Evolutionary conservation across 2,329 filamentous ascomycete genomes (phyloP), one percentile per base, ranked within the genome.

Genomic region (Zymoseptoria brevis): DNA sequence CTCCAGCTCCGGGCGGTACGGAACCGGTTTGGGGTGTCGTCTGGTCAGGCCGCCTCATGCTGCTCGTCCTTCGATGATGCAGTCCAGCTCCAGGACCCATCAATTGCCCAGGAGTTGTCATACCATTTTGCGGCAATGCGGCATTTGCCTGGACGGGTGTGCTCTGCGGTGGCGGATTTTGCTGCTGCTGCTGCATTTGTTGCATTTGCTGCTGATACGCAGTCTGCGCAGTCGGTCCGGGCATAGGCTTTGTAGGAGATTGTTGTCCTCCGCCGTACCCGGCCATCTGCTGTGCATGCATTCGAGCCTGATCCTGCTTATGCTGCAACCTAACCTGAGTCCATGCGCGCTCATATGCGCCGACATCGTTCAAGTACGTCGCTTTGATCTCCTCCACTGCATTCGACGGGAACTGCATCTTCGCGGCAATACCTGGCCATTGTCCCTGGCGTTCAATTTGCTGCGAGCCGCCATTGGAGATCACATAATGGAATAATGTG

Each of bases 401-500:
- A 8, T 79, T 82, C 1, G 86, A 87, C 9, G 71, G 65, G 50
- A 77, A 75, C n/a, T 74, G 71, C 64, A 80, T 66, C 62, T 74
- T 72, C 22, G 84, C 66, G 1, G 89, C 86, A 57, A 96, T 79
- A 54, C 85, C 81, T 1, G 80, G 78, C 94, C 94, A 97, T 59
- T 81, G 80, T 63, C 90, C 89, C 22, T 79, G 79, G 22, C 82
- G 81, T 0, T 84, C 87, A 2, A 95, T 84, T 61, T 81, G 84
- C 66, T 87, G 88, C 58, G 87, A 94, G 4, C 91, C 91, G 22
- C 89, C 89, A 64, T 83, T 80, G 67, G 88, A 92, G 65, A 87
- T 82, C 1, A 96, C 89, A 0, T 84, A 79, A 61, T 87, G 84
- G 72, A 95, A 97, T 2, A 97, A 79, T 61, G 86, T 82, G 69